Conservation (phyloP, 148 eudicot species). For the Arbutus unedo region DNA sequence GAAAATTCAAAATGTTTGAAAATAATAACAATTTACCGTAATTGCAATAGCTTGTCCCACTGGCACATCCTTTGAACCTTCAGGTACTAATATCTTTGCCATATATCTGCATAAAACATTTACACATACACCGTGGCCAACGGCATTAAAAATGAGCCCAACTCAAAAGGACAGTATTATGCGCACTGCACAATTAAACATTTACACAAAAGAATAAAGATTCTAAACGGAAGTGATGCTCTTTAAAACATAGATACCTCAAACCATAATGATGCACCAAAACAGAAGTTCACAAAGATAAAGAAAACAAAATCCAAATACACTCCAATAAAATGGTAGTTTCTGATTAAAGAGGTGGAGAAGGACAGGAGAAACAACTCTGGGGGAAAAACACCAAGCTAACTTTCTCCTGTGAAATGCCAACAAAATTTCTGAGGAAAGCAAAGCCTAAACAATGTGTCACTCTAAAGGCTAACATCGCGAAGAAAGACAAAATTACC, state of each 20-base stretch:
- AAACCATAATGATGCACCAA: background rate
- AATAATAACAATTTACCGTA: conserved; percentile 42
- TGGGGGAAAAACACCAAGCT: background rate
- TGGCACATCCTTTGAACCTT: conserved; percentile 91
- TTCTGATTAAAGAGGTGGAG: background rate
- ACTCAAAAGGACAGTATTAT: background rate
- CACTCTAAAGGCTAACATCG: conserved; percentile 1
- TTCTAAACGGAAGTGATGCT: background rate
- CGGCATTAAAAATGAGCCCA: conserved; percentile 1
- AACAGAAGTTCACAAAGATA: conserved; percentile 2
- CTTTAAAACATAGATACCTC: background rate
- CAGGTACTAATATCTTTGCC: conserved; percentile 85
- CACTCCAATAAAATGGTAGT: background rate
- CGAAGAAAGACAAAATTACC: conserved; percentile 40
- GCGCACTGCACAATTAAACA: background rate
- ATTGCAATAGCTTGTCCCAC: conserved; percentile 93
- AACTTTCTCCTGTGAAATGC: background rate
- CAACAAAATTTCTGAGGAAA: background rate
- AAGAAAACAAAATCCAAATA: background rate
- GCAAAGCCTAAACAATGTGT: background rate
- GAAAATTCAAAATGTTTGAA: conserved; percentile 5
- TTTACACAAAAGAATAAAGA: background rate
- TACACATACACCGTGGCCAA: conserved; percentile 14
- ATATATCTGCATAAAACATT: conserved; percentile 51
- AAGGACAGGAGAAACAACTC: background rate